These are phyloP conservation scores for Stachybotrys chlorohalonatus DNA, from an alignment of 2,329 filamentous ascomycete genomes.

Conservation along the genomic window DNA sequence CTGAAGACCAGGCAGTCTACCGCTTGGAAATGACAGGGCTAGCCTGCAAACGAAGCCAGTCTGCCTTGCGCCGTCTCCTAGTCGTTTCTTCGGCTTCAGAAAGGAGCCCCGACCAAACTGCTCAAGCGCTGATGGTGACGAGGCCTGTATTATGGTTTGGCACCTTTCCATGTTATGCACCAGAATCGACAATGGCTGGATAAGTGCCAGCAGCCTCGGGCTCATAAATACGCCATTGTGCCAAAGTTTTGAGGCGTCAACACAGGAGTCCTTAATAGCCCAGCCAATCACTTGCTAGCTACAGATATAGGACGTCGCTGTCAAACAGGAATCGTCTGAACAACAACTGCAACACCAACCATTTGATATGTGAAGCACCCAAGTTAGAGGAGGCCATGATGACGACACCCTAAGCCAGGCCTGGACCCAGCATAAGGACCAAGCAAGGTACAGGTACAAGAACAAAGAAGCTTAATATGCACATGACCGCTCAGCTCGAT, in stretches of 20 bases:
- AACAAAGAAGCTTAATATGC: background rate
- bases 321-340: too few relatives aligned
- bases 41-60: background rate
- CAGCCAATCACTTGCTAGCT: background rate
- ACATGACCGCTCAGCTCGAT: background rate
- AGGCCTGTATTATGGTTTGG: background rate
- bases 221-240: background rate
- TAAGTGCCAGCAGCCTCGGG: background rate
- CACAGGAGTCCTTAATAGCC: background rate
- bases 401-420: background rate
- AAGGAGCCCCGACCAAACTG: too few relatives aligned
- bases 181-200: background rate
- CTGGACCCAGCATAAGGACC: background rate
- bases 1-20: too few relatives aligned
- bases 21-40: too few relatives aligned
- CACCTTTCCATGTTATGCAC: background rate
- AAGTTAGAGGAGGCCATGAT: background rate
- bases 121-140: background rate
- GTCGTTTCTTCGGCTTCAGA: background rate
- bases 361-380: background rate
- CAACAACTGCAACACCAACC: background rate
- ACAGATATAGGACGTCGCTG: background rate
- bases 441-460: background rate
- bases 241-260: background rate
- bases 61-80: background rate